Conservation (phyloP, 2,329 filamentous ascomycete genomes). For the Mollisia scopiformis region DNA sequence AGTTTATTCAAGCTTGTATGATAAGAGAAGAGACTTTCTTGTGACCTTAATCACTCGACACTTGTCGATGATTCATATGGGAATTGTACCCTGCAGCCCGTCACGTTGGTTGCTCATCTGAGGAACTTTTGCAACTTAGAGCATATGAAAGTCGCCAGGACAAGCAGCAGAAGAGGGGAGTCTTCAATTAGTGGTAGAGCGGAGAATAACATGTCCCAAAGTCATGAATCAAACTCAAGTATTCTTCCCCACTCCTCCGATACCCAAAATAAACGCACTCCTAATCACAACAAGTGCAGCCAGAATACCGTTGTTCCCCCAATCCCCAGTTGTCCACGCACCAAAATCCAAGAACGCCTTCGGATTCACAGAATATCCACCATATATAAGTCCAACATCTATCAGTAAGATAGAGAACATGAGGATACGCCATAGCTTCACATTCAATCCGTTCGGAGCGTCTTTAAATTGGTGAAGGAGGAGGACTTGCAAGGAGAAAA, state of each 20-base stretch:
- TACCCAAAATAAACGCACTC: constrained; percentile 16
- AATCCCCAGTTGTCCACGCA: constrained; percentile 16
- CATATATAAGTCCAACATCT: constrained; percentile 19
- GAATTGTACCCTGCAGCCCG: too few species aligned
- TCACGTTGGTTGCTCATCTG: too few species aligned
- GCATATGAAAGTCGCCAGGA: too few species aligned
- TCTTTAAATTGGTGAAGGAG: constrained; percentile 17
- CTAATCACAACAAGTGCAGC: constrained; percentile 8
- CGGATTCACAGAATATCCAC: constrained; percentile 8
- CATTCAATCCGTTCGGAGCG: not conserved
- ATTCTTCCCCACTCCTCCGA: constrained; percentile 2
- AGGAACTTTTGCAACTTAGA: too few species aligned
- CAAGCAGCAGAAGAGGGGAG: too few species aligned
- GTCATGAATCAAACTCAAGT: not conserved
- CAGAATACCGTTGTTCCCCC: constrained; percentile 24
- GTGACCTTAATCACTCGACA: too few species aligned
- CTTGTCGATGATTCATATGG: too few species aligned
- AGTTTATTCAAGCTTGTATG: too few species aligned
- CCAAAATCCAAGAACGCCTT: constrained; percentile 3
- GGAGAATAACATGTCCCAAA: too few species aligned
- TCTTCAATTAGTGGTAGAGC: too few species aligned
- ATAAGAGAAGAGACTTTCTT: too few species aligned
- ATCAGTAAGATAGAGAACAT: constrained; percentile 16
- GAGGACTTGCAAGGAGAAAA: constrained; percentile 19
- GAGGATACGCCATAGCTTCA: constrained; percentile 18